Evolutionary conservation across 1,284 basidiomycete species (phyloP), one percentile per base, ranked within the genome.

Genomic region (Phlebopus sp.): DNA sequence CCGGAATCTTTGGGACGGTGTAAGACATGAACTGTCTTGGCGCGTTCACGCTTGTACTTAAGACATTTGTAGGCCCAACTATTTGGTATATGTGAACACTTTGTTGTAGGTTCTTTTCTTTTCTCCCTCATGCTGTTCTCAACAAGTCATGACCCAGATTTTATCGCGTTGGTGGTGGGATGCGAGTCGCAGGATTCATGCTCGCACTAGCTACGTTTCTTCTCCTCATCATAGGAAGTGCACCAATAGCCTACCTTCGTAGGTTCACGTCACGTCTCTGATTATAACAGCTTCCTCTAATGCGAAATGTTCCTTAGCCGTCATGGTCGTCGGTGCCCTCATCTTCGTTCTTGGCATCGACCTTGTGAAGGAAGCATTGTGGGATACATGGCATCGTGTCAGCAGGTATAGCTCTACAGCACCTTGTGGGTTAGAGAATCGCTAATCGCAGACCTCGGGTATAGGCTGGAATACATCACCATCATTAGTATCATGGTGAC

Each of bases 261-360:
- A 63, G 61, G 88, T 80, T n/a, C 13, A n/a, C 48, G 37, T 11
- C 19, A 19, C 5, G 37, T 11, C 19, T 21, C 5, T 10, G 10
- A 14, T 29, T 8, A 49, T 8, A 23, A 9, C 42, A 38, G 27
- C 17, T 11, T 21, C 2, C 35, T 29, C 27, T 29, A 29, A 46
- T 23, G 17, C 35, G 38, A 23, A 39, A 51, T 40, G 27, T 49
- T 49, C 14, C 43, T 5, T 55, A 92, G 90, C 92, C 49, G 84
- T 95, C 35, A 86, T 91, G 79, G 84, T 94, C 4, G 92, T 95
- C 14, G 89, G 89, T 1, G 88, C 95, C 2, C 76, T 99, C 50
- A 98, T 99, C 60, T 96, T 94, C 57, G 92, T 97, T 9, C 79
- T 99, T 19, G 96, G 96, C 0, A 82, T 98, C 51, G 96, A 99